A percentile compares a stretch with the other conserved stretches of the same genome.
These are phyloP conservation scores for Aureobasidium sp. DNA, from an alignment of 2,329 filamentous ascomycete species.

Conservation along the genomic window DNA sequence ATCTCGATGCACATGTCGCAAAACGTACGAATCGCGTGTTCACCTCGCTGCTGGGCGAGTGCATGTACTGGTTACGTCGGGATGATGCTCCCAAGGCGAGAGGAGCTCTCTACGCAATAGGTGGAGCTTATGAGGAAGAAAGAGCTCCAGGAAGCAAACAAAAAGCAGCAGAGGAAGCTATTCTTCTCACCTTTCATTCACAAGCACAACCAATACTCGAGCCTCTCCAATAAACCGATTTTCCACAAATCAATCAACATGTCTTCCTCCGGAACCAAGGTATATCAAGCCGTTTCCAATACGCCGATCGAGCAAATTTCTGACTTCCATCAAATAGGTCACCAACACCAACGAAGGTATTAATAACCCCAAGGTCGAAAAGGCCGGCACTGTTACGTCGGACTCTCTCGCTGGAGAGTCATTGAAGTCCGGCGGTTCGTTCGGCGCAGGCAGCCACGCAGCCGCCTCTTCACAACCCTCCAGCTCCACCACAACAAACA, in stretches of 20 bases:
- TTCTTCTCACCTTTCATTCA: background rate
- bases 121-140: no score
- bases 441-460: constrained; percentile 52
- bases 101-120: no score
- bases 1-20: constrained; percentile 5
- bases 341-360: constrained; percentile 43
- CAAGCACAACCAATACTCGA: background rate
- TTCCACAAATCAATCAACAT: background rate
- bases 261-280: constrained; percentile 16
- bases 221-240: background rate
- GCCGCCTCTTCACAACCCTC: constrained; percentile 45
- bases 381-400: constrained; percentile 54
- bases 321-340: constrained; percentile 25
- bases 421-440: constrained; percentile 51
- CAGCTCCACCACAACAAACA: constrained; percentile 50
- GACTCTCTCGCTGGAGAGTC: constrained; percentile 76
- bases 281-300: background rate
- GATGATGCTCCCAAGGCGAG: background rate
- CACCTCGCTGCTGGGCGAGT: no score
- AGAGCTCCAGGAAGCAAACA: background rate
- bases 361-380: constrained; percentile 53
- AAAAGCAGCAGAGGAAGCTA: constrained; percentile 9
- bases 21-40: background rate
- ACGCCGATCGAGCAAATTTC: background rate
- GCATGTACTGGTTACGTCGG: background rate